These are phyloP conservation scores for Kodamaea kaohsiungensis DNA, from an alignment of 805 yeast species.

Conservation along the genomic window DNA sequence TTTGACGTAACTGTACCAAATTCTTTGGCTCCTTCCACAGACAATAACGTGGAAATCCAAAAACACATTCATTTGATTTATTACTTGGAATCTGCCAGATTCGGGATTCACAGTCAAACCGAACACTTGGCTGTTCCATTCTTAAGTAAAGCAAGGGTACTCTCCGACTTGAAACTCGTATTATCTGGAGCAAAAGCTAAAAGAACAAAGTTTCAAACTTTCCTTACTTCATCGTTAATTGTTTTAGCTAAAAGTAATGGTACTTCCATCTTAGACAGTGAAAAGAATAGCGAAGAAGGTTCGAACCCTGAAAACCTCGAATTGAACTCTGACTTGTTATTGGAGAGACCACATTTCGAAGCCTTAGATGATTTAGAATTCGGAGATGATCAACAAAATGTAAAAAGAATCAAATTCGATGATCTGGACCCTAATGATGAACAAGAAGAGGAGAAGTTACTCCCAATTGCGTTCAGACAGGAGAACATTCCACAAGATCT, in stretches of 20 bases:
- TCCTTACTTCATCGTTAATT: constrained; percentile 70
- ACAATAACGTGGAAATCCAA: constrained; percentile 28
- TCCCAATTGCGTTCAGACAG: constrained; percentile 64
- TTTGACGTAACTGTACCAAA: constrained; percentile 35
- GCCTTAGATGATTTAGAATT: constrained; percentile 50
- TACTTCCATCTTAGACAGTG: constrained; percentile 22
- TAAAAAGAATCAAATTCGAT: constrained; percentile 44
- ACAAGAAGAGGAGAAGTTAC: constrained; percentile 37
- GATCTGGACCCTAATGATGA: constrained; percentile 17
- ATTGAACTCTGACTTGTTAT: constrained; percentile 72
- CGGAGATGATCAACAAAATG: constrained; percentile 33
- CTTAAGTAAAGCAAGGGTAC: constrained; percentile 53
- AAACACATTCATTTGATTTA: constrained; percentile 47
- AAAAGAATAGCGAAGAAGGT: constrained; percentile 16
- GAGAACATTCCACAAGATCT: constrained; percentile 63
- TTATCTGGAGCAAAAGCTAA: constrained; percentile 89
- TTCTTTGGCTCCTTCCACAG: constrained; percentile 29
- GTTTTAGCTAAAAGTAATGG: constrained; percentile 64
- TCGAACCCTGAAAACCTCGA: constrained; percentile 55
- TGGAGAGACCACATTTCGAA: constrained; percentile 76
- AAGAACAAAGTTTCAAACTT: constrained; percentile 78
- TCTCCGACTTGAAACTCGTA: constrained; percentile 61
- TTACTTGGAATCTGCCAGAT: constrained; percentile 68
- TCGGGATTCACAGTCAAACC: constrained; percentile 59
- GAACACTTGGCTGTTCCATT: constrained; percentile 62